Conservation (phyloP, 2,329 filamentous ascomycete species). For the Monosporascus sp. region DNA sequence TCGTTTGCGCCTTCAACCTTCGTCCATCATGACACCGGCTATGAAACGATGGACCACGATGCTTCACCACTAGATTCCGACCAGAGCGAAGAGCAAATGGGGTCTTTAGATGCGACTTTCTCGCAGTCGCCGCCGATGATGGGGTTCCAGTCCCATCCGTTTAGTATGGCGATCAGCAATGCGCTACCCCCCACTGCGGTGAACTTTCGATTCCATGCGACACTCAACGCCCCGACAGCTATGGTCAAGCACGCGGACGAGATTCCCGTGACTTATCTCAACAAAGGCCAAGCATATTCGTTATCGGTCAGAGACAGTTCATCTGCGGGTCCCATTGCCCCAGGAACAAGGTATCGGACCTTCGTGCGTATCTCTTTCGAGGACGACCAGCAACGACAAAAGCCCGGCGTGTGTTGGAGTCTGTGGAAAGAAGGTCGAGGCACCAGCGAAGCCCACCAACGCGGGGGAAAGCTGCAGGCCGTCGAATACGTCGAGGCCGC, state of each 20-base stretch:
- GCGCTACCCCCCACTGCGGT: conserved; percentile 52
- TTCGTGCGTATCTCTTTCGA: conserved; percentile 96
- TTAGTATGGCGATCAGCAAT: conserved; percentile 41
- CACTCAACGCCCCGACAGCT: conserved; percentile 87
- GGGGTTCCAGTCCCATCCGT: conserved; percentile 49
- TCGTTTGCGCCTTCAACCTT: conserved; percentile 76
- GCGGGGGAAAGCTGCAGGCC: conserved; percentile 86
- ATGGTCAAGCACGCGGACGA: conserved; percentile 90
- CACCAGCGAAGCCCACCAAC: conserved; percentile 91
- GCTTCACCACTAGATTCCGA: conserved; percentile 61
- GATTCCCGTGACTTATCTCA: conserved; percentile 95
- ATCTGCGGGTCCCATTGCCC: conserved; percentile 52
- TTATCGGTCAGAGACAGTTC: conserved; percentile 77
- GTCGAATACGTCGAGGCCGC: conserved; percentile 82
- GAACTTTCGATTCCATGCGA: conserved; percentile 85
- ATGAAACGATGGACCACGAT: conserved; percentile 74
- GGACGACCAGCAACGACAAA: conserved; percentile 85
- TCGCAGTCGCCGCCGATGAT: conserved; percentile 56
- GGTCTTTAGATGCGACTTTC: conserved; percentile 56
- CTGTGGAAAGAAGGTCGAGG: conserved; percentile 95
- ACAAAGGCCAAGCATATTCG: conserved; percentile 94
- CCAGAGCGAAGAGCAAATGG: conserved; percentile 45
- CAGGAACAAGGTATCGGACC: conserved; percentile 73
- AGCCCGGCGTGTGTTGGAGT: conserved; percentile 78
- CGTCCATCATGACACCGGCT: conserved; percentile 73